A percentile compares a stretch with the other conserved stretches of the same genome.
These are phyloP conservation scores for Rhizomucor pusillus DNA, from an alignment of 371 early-diverging fungal species.

Conservation along the genomic window DNA sequence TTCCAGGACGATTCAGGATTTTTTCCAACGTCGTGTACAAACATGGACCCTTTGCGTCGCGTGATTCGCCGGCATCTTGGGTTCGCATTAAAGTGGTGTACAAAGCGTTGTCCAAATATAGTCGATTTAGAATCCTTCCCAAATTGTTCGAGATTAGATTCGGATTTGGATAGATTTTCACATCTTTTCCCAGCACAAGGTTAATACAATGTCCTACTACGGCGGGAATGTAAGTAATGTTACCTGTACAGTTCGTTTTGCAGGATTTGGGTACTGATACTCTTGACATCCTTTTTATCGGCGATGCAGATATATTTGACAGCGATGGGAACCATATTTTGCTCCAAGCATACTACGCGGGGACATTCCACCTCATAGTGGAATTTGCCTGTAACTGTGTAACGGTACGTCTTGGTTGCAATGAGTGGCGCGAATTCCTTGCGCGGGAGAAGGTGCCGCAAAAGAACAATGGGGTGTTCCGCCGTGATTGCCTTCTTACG, in stretches of 20 bases:
- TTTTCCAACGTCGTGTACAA: conserved; percentile 25
- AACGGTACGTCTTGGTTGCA: conserved; percentile 30
- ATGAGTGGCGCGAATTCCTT: conserved; percentile 32
- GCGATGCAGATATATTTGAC: conserved; percentile 35
- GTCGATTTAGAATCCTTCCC: conserved; percentile 8
- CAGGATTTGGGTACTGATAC: conserved; percentile 29
- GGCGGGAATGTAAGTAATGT: not conserved
- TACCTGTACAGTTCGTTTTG: conserved; percentile 41
- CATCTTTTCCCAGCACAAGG: conserved; percentile 16
- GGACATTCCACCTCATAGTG: conserved; percentile 45
- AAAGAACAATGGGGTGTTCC: conserved; percentile 35
- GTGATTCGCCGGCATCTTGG: conserved; percentile 24
- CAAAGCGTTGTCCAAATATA: conserved; percentile 12
- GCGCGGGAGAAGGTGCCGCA: conserved; percentile 30
- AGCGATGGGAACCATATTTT: conserved; percentile 28
- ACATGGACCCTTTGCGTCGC: conserved; percentile 26
- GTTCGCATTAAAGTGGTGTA: conserved; percentile 13
- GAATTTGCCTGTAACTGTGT: conserved; percentile 39
- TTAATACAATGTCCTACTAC: not conserved
- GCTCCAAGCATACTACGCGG: conserved; percentile 32
- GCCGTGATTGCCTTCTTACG: conserved; percentile 30
- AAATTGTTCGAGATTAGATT: conserved; percentile 22
- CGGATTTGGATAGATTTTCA: conserved; percentile 31
- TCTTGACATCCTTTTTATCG: conserved; percentile 27
- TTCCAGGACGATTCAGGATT: conserved; percentile 27